Base-by-base conservation (phyloP, 2,329 filamentous ascomycete species). In the Rhynchosporium agropyri region DNA sequence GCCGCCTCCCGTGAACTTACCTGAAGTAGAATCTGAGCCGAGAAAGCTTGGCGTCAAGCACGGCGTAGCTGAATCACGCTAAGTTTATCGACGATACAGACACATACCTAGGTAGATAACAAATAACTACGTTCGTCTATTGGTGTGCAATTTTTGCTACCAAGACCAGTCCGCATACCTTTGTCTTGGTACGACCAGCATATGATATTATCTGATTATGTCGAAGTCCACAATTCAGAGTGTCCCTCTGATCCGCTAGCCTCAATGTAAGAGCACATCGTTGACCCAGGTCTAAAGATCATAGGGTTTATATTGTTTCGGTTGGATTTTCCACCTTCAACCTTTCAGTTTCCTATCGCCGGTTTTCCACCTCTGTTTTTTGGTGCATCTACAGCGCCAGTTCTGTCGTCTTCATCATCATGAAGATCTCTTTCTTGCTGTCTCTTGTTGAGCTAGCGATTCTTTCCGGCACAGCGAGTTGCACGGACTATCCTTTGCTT, bases 361-460 rank as follows among this genome's bases (percentile, higher is more conserved):
- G 26, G 45, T 48, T 29, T 43, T 29, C 42, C 42, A 43, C 42
- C 6, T 48, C 20, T 4, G 1, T 46, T 46, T 48, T 48, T 48
- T 48, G 6, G 6, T 48, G 45, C 45, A 48, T 9, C 45, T 20
- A 3, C 45, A 48, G 45, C 20, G 45, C 20, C 20, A 48, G 45
- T 48, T 29, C 45, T 48, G 45, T 48, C 28, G 45, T 43, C 13
- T 43, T 43, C 20, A 29, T 48, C 45, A 48, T 48, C 45, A 48
- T 48, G 45, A 48, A 48, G 45, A 48, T 29, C 45, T 48, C 45
- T 48, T 48, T 28, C n/a, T 10, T 48, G 20, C 45, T 48, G 45
- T 48, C 45, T 48, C 45, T 48, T 48, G 45, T 48, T 48, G 45
- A 48, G 45, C 45, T 48, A 20, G 45, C 45, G 45, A 28, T 48